These are phyloP conservation scores for Hypoxylon sp. DNA, from an alignment of 2,329 filamentous ascomycete species.

Conservation along the genomic window DNA sequence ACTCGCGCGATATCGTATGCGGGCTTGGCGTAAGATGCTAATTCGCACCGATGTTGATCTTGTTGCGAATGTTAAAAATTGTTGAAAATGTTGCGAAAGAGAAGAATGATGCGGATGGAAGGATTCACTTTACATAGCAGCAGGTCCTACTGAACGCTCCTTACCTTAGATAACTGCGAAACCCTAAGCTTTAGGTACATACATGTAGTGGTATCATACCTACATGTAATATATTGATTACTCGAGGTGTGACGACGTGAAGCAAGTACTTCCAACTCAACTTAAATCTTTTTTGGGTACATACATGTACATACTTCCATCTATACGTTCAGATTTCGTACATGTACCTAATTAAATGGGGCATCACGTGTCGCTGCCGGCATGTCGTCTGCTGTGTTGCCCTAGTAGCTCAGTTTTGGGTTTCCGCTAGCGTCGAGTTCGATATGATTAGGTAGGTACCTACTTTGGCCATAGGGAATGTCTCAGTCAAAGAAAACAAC, in stretches of 20 bases:
- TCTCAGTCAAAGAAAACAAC: constrained; percentile 31
- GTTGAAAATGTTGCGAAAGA: neutral
- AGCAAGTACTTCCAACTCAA: neutral
- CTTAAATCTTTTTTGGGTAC: neutral
- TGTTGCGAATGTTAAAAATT: no score
- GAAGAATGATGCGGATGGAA: neutral
- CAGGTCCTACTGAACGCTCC: neutral
- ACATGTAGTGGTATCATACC: no score
- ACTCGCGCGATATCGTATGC: constrained; percentile 46
- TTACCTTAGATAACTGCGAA: no score
- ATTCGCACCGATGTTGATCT: neutral
- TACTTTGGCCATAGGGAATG: constrained; percentile 19
- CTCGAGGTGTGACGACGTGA: neutral
- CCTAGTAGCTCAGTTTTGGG: constrained; percentile 25
- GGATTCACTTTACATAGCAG: neutral
- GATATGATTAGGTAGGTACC: neutral
- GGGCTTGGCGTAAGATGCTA: constrained; percentile 35
- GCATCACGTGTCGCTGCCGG: constrained; percentile 40
- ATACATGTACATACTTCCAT: neutral
- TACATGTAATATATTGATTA: neutral
- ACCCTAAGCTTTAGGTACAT: no score
- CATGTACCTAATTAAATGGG: constrained; percentile 20
- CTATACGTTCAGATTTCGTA: no score
- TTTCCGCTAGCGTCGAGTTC: constrained; percentile 32
- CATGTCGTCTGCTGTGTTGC: constrained; percentile 39